Evolutionary conservation across 164 flowering plant species (phyloP), one percentile per base, ranked within the genome.

Genomic region (Liquidambar formosana): DNA sequence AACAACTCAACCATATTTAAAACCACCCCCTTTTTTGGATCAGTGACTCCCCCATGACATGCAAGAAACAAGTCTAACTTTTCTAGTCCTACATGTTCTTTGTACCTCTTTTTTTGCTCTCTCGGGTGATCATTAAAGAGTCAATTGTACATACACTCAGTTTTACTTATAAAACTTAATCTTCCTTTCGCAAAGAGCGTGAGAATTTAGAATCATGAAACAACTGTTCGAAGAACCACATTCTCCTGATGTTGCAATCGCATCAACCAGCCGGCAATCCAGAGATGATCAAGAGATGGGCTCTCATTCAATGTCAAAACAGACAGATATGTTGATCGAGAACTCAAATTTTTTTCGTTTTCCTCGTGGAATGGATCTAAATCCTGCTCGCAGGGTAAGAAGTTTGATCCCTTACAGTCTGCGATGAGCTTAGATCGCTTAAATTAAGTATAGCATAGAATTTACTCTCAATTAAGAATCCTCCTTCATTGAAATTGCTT

Each of bases 201-300:
- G n/a, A n/a, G n/a, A n/a, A n/a, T n/a, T 33, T 33, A 2, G 41
- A 33, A 33, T 65, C 57, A 75, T 68, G 80, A 79, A 72, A 57
- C 57, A n/a, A 13, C 52, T 64, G 28, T 51, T 71, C 14, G 69
- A 79, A 57, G 74, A 68, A 23, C 62, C 51, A 27, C 15, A 72
- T 25, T 68, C 77, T 44, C 60, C 76, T 38, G 74, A 69, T 19
- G 51, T 9, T 33, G 49, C 18, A 38, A 60, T 28, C n/a, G 68
- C 67, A 18, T 70, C 80, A 13, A 38, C 68, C 10, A 75, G 71
- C 27, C 41, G 46, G 13, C 53, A 38, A 23, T 60, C 77, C 1
- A 54, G 61, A 27, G 66, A 57, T 58, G 84, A 81, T 75, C 84
- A 68, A 62, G 82, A 82, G 61, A 74, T 62, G 53, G 83, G 79